Evolutionary conservation across 495 filamentous ascomycete genomes (phyloP).

Genomic region (Xylaria longipes): DNA sequence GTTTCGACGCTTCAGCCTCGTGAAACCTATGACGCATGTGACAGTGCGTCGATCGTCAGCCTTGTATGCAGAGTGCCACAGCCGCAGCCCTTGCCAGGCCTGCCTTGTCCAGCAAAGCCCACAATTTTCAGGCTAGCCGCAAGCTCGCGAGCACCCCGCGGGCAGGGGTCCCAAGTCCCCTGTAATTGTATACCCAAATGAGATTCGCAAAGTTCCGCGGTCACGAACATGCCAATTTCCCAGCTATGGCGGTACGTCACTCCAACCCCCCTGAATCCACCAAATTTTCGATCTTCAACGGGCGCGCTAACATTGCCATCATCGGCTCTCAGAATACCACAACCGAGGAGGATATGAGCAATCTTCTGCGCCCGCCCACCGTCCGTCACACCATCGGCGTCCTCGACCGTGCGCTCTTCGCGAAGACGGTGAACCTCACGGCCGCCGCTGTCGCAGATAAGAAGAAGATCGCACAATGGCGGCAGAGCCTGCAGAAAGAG

Average conservation of each 20-base stretch:
- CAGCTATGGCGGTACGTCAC: constrained; percentile 26
- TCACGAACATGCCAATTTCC: constrained; percentile 11
- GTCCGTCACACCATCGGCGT: constrained; percentile 68
- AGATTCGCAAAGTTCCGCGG: constrained; percentile 12
- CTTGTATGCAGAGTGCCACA: constrained; percentile 21
- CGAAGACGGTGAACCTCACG: constrained; percentile 71
- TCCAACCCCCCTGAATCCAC: neutral
- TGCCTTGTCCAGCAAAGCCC: neutral
- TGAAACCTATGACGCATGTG: constrained; percentile 26
- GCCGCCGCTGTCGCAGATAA: constrained; percentile 79
- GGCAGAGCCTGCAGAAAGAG: constrained; percentile 62
- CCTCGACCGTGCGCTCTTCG: constrained; percentile 85
- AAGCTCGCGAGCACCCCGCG: neutral
- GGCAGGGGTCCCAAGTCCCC: constrained; percentile 7
- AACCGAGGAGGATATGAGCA: constrained; percentile 44
- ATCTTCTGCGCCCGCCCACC: constrained; percentile 75
- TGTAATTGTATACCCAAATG: constrained; percentile 3
- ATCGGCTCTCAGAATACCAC: constrained; percentile 13
- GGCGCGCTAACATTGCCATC: constrained; percentile 19
- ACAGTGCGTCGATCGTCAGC: constrained; percentile 16
- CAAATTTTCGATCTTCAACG: neutral
- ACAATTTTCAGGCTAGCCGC: neutral
- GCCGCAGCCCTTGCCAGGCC: neutral
- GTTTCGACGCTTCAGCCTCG: constrained; percentile 24
- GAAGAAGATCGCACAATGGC: constrained; percentile 71